Evolutionary conservation across 768 basidiomycete species (phyloP), one percentile per base, ranked within the genome.

Genomic region (Boletus barrowsii): DNA sequence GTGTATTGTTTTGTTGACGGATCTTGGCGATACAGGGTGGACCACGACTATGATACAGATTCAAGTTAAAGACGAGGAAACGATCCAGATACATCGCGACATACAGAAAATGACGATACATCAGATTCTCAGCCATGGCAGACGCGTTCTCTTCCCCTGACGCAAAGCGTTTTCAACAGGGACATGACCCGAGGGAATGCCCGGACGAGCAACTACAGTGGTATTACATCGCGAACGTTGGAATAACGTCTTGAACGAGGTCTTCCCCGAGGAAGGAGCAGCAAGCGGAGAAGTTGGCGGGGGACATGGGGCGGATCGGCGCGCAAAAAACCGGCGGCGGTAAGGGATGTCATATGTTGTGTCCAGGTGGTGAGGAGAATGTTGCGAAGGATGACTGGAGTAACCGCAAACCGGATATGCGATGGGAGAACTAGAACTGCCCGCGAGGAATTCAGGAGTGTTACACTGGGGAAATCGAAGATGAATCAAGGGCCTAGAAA

Each of bases 121-220:
- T 68, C 54, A 72, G 29, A 67, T 56, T 59, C 60, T 71, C 51
- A 69, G 47, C 67, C 70, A 72, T 40, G 64, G 61, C 17, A 72
- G 54, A 51, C 64, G 66, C 36, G 62, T 57, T 45, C 66, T 65
- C 62, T 67, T 68, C 39, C 63, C 66, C 51, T 58, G 69, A 51
- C 62, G 61, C 40, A 63, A 26, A 22, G 49, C 43, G 45, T 49
- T 61, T 24, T 66, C 66, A 36, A 61, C 55, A 22, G 68, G 62
- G 22, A 53, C 47, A 39, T 64, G 64, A 14, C 47, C 39, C 9
- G 55, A 47, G 15, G 68, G 55, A 32, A 62, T 57, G 13, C 37
- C 53, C 20, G 61, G 35, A 52, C 47, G 51, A 32, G 62, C 36
- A 11, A 37, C 44, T 15, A 54, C 37, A n/a, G 57, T 54, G n/a